Percentiles rank a stretch among this genome's conserved stretches.
These are phyloP conservation scores for Salicornia ramosissima DNA, from an alignment of 148 eudicot species.

Conservation along the genomic window DNA sequence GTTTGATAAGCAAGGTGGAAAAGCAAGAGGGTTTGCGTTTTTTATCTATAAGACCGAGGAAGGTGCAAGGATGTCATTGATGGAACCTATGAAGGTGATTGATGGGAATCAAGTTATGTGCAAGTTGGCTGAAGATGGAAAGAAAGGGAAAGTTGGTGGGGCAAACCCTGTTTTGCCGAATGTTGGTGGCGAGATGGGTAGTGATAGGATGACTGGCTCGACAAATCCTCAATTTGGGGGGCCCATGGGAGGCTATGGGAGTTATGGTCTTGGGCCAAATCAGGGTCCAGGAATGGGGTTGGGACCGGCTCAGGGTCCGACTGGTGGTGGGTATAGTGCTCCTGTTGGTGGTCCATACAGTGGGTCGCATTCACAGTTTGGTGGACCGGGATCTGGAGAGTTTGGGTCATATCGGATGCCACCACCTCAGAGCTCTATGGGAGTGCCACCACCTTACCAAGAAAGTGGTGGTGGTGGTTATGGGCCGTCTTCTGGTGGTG, in stretches of 20 bases:
- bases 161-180: slow-evolving; percentile 13
- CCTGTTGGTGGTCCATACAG: slow-evolving; percentile 40
- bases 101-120: slow-evolving; percentile 79
- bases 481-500: slow-evolving; percentile 38
- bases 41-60: slow-evolving; percentile 84
- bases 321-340: slow-evolving; percentile 39
- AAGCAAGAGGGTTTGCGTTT: slow-evolving; percentile 78
- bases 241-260: slow-evolving; percentile 29
- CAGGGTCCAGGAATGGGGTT: slow-evolving; percentile 32
- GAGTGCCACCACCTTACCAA: slow-evolving; percentile 41
- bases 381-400: slow-evolving; percentile 45
- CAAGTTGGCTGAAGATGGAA: slow-evolving; percentile 85
- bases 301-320: slow-evolving; percentile 40
- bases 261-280: slow-evolving; percentile 31
- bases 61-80: slow-evolving; percentile 66
- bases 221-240: slow-evolving; percentile 42
- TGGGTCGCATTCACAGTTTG: slow-evolving; percentile 37
- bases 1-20: slow-evolving; percentile 79
- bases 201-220: slow-evolving; percentile 32
- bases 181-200: slow-evolving; percentile 25
- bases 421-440: slow-evolving; percentile 36
- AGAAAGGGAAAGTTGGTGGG: slow-evolving; percentile 49
- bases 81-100: slow-evolving; percentile 65
- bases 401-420: slow-evolving; percentile 60
- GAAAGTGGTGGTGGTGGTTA: slow-evolving; percentile 59